These are phyloP conservation scores for Trapa bicornis DNA, from an alignment of 345 rosid species.

Conservation along the genomic window DNA sequence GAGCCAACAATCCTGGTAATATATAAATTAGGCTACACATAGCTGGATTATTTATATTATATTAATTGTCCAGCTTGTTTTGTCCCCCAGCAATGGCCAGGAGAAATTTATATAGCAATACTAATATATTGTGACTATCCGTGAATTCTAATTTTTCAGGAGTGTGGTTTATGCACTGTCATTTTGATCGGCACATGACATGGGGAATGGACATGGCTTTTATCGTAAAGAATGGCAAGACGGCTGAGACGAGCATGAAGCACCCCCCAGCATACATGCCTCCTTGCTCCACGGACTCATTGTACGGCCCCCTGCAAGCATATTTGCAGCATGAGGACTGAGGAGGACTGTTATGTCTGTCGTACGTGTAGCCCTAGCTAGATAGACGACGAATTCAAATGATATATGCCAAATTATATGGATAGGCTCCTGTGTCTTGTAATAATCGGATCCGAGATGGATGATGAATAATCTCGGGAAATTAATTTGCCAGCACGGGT, in stretches of 20 bases:
- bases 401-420: no score
- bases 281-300: conserved; percentile 14
- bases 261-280: conserved; percentile 37
- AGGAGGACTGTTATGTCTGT: background rate
- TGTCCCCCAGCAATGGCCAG: no score
- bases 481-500: no score
- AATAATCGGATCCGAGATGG: no score
- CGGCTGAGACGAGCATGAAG: conserved; percentile 7
- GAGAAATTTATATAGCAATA: no score
- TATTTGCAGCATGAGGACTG: background rate
- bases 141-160: conserved; percentile 13
- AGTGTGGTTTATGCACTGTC: conserved; percentile 46
- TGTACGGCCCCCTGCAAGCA: background rate
- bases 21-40: no score
- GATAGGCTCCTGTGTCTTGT: no score
- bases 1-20: conserved; percentile 22
- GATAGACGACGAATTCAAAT: background rate
- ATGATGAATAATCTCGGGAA: no score
- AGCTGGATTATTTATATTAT: no score
- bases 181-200: conserved; percentile 27
- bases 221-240: conserved; percentile 23
- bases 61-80: no score
- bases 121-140: no score
- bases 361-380: no score
- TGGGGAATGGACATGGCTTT: conserved; percentile 35